phyloP scores from a whole-genome alignment of 352 stramenopile genomes.

The Globisporangium megalacanthum region DNA sequence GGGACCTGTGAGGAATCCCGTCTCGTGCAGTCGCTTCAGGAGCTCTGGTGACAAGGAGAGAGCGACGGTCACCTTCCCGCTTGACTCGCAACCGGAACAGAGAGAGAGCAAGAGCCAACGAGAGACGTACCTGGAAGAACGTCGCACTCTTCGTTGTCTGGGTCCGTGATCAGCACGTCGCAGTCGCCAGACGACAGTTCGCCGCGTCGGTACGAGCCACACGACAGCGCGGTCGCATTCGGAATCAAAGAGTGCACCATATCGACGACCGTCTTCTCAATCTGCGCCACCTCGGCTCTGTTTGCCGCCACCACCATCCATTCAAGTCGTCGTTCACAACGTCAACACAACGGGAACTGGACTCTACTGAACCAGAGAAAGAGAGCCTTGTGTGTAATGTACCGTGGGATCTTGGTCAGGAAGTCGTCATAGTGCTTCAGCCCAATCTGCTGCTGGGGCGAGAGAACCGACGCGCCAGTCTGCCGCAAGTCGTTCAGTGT shows the following conservation, averaged over 20 bases:
- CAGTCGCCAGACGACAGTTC: constrained; percentile 67
- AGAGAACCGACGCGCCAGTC: constrained; percentile 37
- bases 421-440: constrained; percentile 81
- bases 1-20: constrained; percentile 60
- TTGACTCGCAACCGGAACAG: not conserved
- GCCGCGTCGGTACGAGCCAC: constrained; percentile 77
- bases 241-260: constrained; percentile 60
- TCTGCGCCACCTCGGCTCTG: constrained; percentile 65
- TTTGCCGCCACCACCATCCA: not conserved
- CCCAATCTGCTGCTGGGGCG: constrained; percentile 65
- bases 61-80: not conserved
- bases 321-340: too few species aligned
- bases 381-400: too few species aligned
- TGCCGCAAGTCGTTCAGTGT: constrained; percentile 43
- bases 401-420: constrained; percentile 70
- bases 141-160: constrained; percentile 54
- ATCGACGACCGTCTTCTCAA: constrained; percentile 70
- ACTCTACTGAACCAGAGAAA: not conserved
- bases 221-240: constrained; percentile 53
- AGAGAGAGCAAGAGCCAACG: too few species aligned
- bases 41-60: constrained; percentile 25
- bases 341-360: too few species aligned
- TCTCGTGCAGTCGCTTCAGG: constrained; percentile 49
- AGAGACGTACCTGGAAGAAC: constrained; percentile 41
- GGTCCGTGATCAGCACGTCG: constrained; percentile 77